Base-by-base conservation (phyloP, 148 eudicot genomes). In the Selenicereus undatus region DNA sequence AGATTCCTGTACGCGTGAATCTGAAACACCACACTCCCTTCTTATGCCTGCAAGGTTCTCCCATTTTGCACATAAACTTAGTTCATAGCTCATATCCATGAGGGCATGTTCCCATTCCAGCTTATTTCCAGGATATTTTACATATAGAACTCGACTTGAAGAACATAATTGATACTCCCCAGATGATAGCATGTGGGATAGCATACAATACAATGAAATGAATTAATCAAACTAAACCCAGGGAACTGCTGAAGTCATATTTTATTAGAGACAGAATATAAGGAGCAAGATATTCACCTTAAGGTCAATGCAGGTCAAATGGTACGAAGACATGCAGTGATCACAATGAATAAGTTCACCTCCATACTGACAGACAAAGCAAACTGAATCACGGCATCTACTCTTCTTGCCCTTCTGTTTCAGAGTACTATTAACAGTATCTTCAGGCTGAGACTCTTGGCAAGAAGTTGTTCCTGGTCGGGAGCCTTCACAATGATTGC, bases 321-420 rank as follows among this genome's bases (percentile, higher is more conserved):
- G 90, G 75, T 86, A 88, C 16, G 90, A 86, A 71, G 86, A 86
- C 78, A 80, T 32, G 87, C 90, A 88, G 79, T 30, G 75, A 79
- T 86, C 90, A 88, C 90, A 88, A 82, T 85, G 89, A 70, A 78
- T 82, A 52, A 86, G 83, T 74, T 86, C 81, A 30, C 81, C 89
- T 78, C 90, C 90, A 84, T 88, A 76, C 79, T 88, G 88, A 81
- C 90, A 88, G 81, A 86, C 79, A 75, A 86, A 86, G 82, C 90
- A 88, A 80, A 88, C 89, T 35, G 89, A 81, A 77, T 88, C 90
- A 73, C 35, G 77, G 24, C 78, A 72, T 74, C 73, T 87, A 70
- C 80, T 74, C 80, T 78, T 85, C 71, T 52, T 82, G 68, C 71
- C 82, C 85, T 64, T 86, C 62, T 73, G 82, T 80, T 80, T 84